Evolutionary conservation across 1,284 basidiomycete species (phyloP).

Genomic region (Cryptococcus jaspeensis): DNA sequence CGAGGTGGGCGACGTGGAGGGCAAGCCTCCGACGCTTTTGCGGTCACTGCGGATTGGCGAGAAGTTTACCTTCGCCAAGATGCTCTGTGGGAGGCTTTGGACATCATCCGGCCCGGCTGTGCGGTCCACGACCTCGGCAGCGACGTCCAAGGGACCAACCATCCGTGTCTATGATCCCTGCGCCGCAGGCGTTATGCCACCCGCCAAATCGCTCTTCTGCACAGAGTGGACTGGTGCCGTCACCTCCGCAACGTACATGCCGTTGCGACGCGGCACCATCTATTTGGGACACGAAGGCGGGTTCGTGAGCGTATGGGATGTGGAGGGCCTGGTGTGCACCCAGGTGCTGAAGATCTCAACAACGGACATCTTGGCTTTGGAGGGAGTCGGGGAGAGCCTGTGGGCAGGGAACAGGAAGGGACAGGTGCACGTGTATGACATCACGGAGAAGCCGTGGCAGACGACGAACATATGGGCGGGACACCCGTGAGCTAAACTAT

Average conservation of each 20-base stretch:
- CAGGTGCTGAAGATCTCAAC: slow-evolving; percentile 65
- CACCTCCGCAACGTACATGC: slow-evolving; percentile 74
- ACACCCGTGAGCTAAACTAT: slow-evolving; percentile 56
- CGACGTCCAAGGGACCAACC: slow-evolving; percentile 62
- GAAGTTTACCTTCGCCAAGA: slow-evolving; percentile 71
- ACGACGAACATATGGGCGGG: slow-evolving; percentile 88
- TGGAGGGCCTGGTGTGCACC: slow-evolving; percentile 32
- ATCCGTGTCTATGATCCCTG: slow-evolving; percentile 72
- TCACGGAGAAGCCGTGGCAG: slow-evolving; percentile 68
- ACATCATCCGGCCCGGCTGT: slow-evolving; percentile 56
- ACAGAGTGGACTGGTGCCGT: slow-evolving; percentile 64
- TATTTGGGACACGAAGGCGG: slow-evolving; percentile 96
- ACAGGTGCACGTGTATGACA: slow-evolving; percentile 78
- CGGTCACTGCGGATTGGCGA: slow-evolving; percentile 72
- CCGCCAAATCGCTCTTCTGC: slow-evolving; percentile 56
- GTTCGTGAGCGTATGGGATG: slow-evolving; percentile 72
- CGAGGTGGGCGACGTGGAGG: slow-evolving; percentile 29
- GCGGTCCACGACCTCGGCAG: slow-evolving; percentile 43
- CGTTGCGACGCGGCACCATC: slow-evolving; percentile 64
- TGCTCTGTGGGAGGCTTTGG: slow-evolving; percentile 76
- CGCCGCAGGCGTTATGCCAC: slow-evolving; percentile 49
- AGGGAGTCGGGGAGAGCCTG: slow-evolving; percentile 73
- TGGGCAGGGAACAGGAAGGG: slow-evolving; percentile 86
- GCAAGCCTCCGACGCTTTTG: slow-evolving; percentile 52
- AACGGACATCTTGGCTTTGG: slow-evolving; percentile 75